Percentiles rank a stretch among this genome's conserved stretches.
These are phyloP conservation scores for Fusarium sp. DNA, from an alignment of 2,329 filamentous ascomycete genomes.

Conservation along the genomic window DNA sequence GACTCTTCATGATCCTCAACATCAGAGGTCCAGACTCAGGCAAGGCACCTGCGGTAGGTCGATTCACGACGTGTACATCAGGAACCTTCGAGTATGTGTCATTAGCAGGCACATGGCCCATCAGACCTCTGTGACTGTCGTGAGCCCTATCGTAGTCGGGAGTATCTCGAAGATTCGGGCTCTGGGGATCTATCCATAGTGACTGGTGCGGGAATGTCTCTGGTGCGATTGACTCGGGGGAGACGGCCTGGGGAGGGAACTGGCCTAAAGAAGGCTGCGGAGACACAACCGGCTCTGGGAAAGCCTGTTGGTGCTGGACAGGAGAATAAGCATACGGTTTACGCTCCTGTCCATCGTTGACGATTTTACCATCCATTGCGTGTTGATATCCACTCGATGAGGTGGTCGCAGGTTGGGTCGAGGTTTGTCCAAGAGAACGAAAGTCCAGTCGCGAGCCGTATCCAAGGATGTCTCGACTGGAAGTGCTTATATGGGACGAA, in stretches of 20 bases:
- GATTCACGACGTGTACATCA: not conserved
- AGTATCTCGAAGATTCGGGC: constrained; percentile 15
- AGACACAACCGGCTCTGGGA: not conserved
- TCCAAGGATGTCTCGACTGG: not conserved
- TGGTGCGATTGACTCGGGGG: not conserved
- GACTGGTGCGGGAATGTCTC: not conserved
- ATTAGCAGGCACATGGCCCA: not conserved
- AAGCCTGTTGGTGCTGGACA: not conserved
- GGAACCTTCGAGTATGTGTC: not conserved
- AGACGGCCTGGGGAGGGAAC: not conserved
- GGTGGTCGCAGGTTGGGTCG: not conserved
- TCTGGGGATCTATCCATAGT: constrained; percentile 20
- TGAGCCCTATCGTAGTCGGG: constrained; percentile 1
- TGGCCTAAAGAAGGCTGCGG: constrained; percentile 1
- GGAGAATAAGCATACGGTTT: not conserved
- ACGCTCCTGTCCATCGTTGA: not conserved
- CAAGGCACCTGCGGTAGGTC: not conserved
- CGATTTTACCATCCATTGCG: constrained; percentile 10
- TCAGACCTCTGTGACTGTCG: constrained; percentile 6
- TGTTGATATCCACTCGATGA: not conserved
- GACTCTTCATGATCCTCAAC: constrained; percentile 11
- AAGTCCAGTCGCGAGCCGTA: not conserved
- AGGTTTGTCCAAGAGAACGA: not conserved
- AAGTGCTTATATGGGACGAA: not conserved
- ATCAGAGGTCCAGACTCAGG: not conserved